Base-by-base conservation (phyloP, 345 rosid species). In the Salix udensis region DNA sequence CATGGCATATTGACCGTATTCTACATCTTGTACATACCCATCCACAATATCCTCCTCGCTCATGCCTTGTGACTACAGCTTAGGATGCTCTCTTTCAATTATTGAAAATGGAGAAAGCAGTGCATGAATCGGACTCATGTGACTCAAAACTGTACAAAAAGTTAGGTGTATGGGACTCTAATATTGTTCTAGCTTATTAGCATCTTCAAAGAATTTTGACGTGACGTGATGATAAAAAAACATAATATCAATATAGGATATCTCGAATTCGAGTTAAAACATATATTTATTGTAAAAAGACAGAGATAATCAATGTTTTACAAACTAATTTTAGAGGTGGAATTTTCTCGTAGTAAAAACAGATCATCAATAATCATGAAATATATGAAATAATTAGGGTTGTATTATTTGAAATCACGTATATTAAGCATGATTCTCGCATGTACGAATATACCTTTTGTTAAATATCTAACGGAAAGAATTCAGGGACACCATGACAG, bases 191-290 rank as follows among this genome's bases (percentile, higher is more conserved):
- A 46, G 44, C 14, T 40, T 12, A 2, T 2, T 40, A 40, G 44
- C 2, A 40, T 50, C 21, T 16, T 16, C 1, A 0, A 34, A 0
- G 6, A 7, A 4, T 34, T 0, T 34, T 34, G 6, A 5, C 0
- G 0, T 34, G 0, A 34, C 1, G 1, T 5, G 7, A 5, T 34
- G 1, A 34, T 4, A 34, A 4, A 34, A n/a, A 5, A 34, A 5
- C 37, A 4, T 34, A 0, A 0, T 0, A 34, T 34, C 0, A 4
- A 7, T 0, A 1, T 0, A 34, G 1, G 1, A 5, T 0, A 34
- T 34, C 1, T 34, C 6, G 0, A 34, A 4, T 5, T 34, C 5
- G 1, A 34, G 6, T 31, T 4, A 31, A 31, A 0, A 31, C 0
- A 0, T 31, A 31, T 0, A 31, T 34, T 34, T 4, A 1, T 34